phyloP scores from a whole-genome alignment of 108 stramenopile species.

The Nitzschia putrida region DNA sequence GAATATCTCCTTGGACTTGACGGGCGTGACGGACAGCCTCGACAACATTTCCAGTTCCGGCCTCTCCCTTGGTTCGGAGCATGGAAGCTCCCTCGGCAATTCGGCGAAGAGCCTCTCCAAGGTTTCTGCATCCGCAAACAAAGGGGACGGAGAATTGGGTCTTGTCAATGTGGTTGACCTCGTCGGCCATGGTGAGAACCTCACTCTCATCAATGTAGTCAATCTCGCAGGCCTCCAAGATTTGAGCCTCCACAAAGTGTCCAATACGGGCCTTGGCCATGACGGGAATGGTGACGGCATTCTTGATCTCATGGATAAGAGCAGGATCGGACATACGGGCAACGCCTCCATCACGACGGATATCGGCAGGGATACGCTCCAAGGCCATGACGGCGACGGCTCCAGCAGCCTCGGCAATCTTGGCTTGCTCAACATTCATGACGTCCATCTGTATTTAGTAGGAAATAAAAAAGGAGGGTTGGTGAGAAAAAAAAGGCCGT shows the following conservation, averaged over 20 bases:
- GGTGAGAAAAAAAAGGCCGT: too few species aligned
- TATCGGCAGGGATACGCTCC: conserved; percentile 99
- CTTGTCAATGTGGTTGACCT: conserved; percentile 99
- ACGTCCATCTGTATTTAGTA: conserved; percentile 89
- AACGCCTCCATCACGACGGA: conserved; percentile 97
- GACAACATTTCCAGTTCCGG: conserved; percentile 98
- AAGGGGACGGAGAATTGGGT: conserved; percentile 96
- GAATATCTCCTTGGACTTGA: conserved; percentile 88
- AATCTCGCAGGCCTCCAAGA: conserved; percentile 96
- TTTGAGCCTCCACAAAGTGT: conserved; percentile 99
- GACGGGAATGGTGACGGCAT: conserved; percentile 98
- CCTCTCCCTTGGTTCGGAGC: conserved; percentile 99
- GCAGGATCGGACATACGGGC: conserved; percentile 98
- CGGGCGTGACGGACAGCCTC: conserved; percentile 98
- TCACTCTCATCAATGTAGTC: conserved; percentile 99
- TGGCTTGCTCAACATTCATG: conserved; percentile 94
- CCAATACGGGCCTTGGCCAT: conserved; percentile 99
- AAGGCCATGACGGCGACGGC: conserved; percentile 99
- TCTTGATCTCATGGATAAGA: conserved; percentile 98
- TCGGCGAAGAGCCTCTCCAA: conserved; percentile 97
- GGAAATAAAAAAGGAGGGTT: too few species aligned
- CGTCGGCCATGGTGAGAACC: conserved; percentile 99
- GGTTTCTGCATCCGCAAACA: conserved; percentile 98
- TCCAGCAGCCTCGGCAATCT: conserved; percentile 96
- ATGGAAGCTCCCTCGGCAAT: conserved; percentile 98